Evolutionary conservation across 306 rosid genomes (phyloP), one percentile per base, ranked within the genome.

Genomic region (Dalbergia oliveri): DNA sequence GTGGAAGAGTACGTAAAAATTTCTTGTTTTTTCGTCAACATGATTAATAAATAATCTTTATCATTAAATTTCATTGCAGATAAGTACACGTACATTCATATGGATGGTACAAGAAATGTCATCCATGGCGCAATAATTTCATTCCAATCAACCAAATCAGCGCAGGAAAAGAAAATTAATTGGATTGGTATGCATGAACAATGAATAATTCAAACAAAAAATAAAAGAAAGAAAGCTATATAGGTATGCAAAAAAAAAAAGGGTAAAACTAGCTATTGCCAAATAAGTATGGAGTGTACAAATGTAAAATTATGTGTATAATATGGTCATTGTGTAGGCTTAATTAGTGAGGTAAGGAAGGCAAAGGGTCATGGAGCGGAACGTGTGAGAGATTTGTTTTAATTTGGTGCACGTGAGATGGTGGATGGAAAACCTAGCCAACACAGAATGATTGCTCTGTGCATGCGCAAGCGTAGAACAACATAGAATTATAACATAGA

Each of bases 381-480:
- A 67, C 47, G 75, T 68, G 82, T 64, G 61, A n/a, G 7, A 33
- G 45, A 68, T 57, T 78, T 78, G 61, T 57, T 67, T 26, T 26
- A 1, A 26, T 26, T 68, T 77, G 59, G 67, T 43, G 34, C 47
- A 67, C 59, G 81, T 45, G 82, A 37, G 70, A 68, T 43, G 41
- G 67, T 75, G 0, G 72, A 82, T 71, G 79, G 75, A 86, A 86
- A 79, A 84, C 87, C 83, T 84, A 84, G 72, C 73, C 26, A 58
- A 51, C 78, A 71, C 33, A 80, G 51, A 88, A 90, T 90, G 91
- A 90, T 88, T 87, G 82, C 85, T 74, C 75, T 81, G 79, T 75
- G 92, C 94, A 90, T 85, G 94, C 94, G 92, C 91, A 79, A 76
- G 78, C 14, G 56, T 37, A 83, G 19, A 67, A 57, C 78, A 86